Evolutionary conservation across 1,139 yeast genomes (phyloP).

Genomic region (Candida glucosophila): DNA sequence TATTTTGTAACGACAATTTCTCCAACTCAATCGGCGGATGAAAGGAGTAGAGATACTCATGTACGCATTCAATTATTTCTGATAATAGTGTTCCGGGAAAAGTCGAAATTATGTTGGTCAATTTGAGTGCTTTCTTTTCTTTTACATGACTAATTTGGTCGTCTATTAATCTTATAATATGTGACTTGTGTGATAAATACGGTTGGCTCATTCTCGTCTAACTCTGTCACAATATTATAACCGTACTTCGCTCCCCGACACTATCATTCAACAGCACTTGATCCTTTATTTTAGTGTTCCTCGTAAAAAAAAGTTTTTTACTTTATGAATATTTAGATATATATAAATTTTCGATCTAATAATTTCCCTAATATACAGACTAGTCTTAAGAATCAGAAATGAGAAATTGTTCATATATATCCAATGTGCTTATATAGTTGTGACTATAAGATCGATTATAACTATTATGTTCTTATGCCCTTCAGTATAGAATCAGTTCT

Average conservation of each 20-base stretch:
- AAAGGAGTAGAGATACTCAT: slow-evolving; percentile 16
- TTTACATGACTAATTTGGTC: slow-evolving; percentile 19
- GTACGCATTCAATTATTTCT: slow-evolving; percentile 19
- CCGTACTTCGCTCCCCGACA: no score
- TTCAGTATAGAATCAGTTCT: slow-evolving; percentile 59
- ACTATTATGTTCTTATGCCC: slow-evolving; percentile 30
- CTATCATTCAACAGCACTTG: no score
- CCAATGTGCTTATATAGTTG: no score
- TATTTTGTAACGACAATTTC: slow-evolving; percentile 46
- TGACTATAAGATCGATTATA: no score
- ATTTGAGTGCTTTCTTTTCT: slow-evolving; percentile 14
- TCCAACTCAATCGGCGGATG: slow-evolving; percentile 36
- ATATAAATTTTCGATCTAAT: no score
- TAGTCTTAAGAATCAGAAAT: no score
- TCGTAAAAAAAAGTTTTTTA: no score
- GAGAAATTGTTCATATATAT: no score
- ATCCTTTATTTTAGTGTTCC: no score
- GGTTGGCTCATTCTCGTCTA: slow-evolving; percentile 8
- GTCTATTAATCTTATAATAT: slow-evolving; percentile 10
- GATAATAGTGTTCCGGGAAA: slow-evolving; percentile 5
- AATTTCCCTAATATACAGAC: no score
- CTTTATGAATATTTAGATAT: no score
- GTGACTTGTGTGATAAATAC: slow-evolving; percentile 7
- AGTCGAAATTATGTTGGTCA: slow-evolving; percentile 8
- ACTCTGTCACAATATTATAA: no score